phyloP scores from a whole-genome alignment of 768 basidiomycete genomes.

The Scleroderma bovista region DNA sequence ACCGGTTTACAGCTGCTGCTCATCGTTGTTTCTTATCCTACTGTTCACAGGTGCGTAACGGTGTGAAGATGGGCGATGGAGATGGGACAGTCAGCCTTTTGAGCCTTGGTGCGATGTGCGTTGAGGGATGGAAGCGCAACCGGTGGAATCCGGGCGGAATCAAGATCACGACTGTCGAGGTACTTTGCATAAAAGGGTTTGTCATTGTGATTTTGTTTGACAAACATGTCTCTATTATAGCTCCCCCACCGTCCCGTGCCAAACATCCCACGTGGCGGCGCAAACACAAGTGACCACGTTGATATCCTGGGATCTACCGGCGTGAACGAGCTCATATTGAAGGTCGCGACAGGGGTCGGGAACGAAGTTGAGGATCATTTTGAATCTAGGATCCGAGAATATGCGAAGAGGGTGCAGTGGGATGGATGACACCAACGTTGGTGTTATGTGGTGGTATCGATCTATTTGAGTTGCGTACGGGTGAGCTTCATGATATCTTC shows the following conservation, averaged over 20 bases:
- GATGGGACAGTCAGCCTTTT: conserved; percentile 89
- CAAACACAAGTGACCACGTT: conserved; percentile 88
- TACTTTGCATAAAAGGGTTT: conserved; percentile 25
- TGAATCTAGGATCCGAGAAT: conserved; percentile 76
- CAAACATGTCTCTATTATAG: conserved; percentile 33
- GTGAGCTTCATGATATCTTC: too few relatives aligned
- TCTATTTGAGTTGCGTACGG: too few relatives aligned
- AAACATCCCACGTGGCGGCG: conserved; percentile 81
- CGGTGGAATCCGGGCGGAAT: conserved; percentile 94
- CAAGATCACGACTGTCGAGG: conserved; percentile 81
- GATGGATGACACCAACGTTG: conserved; percentile 37
- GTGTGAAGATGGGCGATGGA: conserved; percentile 91
- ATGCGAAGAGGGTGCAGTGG: conserved; percentile 72
- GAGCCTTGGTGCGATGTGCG: conserved; percentile 93
- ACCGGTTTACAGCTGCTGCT: background rate
- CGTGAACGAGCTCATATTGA: conserved; percentile 86
- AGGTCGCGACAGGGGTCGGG: conserved; percentile 81
- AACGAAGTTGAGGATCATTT: conserved; percentile 64
- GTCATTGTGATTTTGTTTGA: conserved; percentile 1
- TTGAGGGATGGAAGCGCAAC: conserved; percentile 86
- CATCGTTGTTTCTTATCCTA: background rate
- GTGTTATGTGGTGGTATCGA: too few relatives aligned
- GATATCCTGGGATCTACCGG: conserved; percentile 76
- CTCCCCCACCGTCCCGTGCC: conserved; percentile 73
- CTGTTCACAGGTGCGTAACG: conserved; percentile 54